Conservation (phyloP, 352 stramenopile species). For the Phytophthora pistaciae region DNA sequence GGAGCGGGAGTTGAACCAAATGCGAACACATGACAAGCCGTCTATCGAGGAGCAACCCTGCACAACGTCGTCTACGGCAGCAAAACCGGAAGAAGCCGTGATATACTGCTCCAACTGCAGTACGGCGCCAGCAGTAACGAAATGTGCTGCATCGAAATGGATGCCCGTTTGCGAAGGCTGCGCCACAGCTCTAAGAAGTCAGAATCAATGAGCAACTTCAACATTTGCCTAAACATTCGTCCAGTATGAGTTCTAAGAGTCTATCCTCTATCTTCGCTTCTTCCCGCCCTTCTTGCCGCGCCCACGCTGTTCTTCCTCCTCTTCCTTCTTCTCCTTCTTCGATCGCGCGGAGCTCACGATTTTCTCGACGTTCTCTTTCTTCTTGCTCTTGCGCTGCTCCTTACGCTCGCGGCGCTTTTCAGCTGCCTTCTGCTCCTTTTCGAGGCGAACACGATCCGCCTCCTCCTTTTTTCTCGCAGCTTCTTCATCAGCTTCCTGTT, state of each 20-base stretch:
- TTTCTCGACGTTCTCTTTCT: conserved; percentile 82
- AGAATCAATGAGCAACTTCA: conserved; percentile 33
- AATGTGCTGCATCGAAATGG: conserved; percentile 87
- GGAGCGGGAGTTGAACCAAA: conserved; percentile 72
- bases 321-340: conserved; percentile 49
- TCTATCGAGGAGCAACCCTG: conserved; percentile 18
- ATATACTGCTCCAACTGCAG: conserved; percentile 80
- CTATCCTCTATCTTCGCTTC: conserved; percentile 19
- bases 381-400: conserved; percentile 83
- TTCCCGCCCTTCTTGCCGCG: conserved; percentile 52
- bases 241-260: background rate
- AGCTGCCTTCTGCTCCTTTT: conserved; percentile 83
- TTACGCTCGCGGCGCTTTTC: conserved; percentile 86
- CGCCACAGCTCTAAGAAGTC: conserved; percentile 52
- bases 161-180: conserved; percentile 83
- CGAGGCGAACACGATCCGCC: conserved; percentile 58
- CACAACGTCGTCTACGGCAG: background rate
- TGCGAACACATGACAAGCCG: conserved; percentile 64
- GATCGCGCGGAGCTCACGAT: conserved; percentile 55
- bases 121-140: conserved; percentile 63
- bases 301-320: conserved; percentile 43
- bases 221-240: background rate
- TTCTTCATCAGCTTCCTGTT: conserved; percentile 48
- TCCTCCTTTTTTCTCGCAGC: conserved; percentile 38
- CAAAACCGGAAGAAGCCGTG: conserved; percentile 42